phyloP scores from a whole-genome alignment of 176 grass and related monocot species.

The Miscanthus lutarioriparius region DNA sequence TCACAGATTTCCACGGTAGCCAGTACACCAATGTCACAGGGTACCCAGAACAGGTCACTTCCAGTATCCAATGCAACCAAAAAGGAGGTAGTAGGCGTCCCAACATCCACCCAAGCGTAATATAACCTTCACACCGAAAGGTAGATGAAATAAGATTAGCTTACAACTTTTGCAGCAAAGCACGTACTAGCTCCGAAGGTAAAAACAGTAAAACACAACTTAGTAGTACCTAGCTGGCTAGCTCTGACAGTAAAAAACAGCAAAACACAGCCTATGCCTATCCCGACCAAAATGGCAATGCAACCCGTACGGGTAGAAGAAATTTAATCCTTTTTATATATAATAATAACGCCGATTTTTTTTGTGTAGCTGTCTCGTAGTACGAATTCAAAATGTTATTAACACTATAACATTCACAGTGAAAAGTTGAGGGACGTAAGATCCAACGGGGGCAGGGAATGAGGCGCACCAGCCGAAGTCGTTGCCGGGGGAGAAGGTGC shows the following conservation, averaged over 20 bases:
- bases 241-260: background rate
- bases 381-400: background rate
- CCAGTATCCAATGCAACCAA: constrained; percentile 94
- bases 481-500: constrained; percentile 53
- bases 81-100: constrained; percentile 81
- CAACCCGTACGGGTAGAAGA: background rate
- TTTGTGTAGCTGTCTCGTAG: background rate
- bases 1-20: too few species aligned
- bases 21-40: too few species aligned
- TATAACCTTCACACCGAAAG: constrained; percentile 60
- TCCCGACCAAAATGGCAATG: constrained; percentile 11
- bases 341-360: background rate
- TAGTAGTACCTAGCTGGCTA: background rate
- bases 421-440: background rate
- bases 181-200: background rate
- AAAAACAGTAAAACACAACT: background rate
- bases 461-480: constrained; percentile 78
- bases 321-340: background rate
- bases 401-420: background rate
- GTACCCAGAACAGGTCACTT: constrained; percentile 96
- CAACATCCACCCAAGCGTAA: constrained; percentile 96
- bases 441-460: constrained; percentile 8
- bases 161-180: background rate
- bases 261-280: background rate
- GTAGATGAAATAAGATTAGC: constrained; percentile 11